Evolutionary conservation across 305 asterid genomes (phyloP).

Genomic region (Fraxinus albicans): DNA sequence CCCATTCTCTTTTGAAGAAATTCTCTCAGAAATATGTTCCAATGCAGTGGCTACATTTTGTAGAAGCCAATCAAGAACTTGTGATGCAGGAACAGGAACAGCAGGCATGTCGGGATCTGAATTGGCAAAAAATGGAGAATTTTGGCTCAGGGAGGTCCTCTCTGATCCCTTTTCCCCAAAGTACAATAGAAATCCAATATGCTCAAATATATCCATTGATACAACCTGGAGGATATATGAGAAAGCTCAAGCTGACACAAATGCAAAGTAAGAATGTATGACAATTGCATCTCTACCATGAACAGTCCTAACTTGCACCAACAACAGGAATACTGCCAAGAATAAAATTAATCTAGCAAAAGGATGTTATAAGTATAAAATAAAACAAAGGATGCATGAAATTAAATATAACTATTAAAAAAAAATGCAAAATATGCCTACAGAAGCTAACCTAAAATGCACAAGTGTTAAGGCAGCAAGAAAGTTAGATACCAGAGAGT

Average conservation of each 20-base stretch:
- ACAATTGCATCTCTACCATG: background rate
- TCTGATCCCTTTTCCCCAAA: conserved; percentile 80
- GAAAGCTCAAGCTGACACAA: conserved; percentile 14
- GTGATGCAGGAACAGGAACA: conserved; percentile 89
- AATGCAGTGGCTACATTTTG: conserved; percentile 75
- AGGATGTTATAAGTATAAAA: background rate
- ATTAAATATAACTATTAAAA: background rate
- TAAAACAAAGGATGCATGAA: conserved; percentile 1
- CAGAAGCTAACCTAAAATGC: background rate
- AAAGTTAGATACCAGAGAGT: conserved; percentile 59
- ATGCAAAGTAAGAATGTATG: background rate
- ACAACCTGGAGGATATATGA: conserved; percentile 54
- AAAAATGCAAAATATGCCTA: conserved; percentile 9
- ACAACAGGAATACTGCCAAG: background rate
- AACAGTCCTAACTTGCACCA: background rate
- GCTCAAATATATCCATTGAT: conserved; percentile 83
- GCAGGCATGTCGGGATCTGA: conserved; percentile 99
- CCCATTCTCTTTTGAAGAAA: conserved; percentile 78
- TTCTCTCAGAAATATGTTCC: conserved; percentile 79
- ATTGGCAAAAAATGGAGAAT: conserved; percentile 92
- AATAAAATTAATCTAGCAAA: background rate
- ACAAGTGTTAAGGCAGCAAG: background rate
- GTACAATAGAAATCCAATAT: conserved; percentile 75
- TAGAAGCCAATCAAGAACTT: conserved; percentile 93
- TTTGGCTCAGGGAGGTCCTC: conserved; percentile 77